A percentile compares a stretch with the other conserved stretches of the same genome.
phyloP scores from a whole-genome alignment of 805 yeast species.

The Barnettozyma botsteinii region DNA sequence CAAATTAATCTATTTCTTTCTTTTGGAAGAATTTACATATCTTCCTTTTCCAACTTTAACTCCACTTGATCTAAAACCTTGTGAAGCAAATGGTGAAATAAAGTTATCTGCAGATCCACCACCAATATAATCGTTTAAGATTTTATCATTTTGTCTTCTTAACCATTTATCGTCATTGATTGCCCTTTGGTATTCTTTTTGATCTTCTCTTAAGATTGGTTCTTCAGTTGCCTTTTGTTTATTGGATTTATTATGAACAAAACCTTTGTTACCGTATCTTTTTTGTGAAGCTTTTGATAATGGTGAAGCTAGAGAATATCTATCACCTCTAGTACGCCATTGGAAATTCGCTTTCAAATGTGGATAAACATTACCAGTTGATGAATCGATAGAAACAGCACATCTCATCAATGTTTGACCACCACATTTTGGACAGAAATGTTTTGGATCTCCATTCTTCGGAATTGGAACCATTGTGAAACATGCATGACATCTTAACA shows the following conservation, averaged over 20 bases:
- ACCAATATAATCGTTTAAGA: constrained; percentile 84
- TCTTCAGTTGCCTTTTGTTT: constrained; percentile 42
- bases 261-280: constrained; percentile 72
- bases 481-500: constrained; percentile 97
- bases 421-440: constrained; percentile 95
- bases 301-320: constrained; percentile 82
- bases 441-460: constrained; percentile 67
- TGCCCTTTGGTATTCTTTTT: constrained; percentile 86
- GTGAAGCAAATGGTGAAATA: constrained; percentile 78
- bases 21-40: constrained; percentile 62
- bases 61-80: constrained; percentile 56
- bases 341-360: constrained; percentile 87
- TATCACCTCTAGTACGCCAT: constrained; percentile 88
- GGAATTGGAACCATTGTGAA: constrained; percentile 77
- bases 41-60: constrained; percentile 85
- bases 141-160: constrained; percentile 77
- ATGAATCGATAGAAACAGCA: constrained; percentile 77
- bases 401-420: constrained; percentile 87
- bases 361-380: constrained; percentile 77
- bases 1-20: constrained; percentile 19
- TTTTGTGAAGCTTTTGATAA: constrained; percentile 69
- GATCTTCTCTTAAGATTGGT: constrained; percentile 81
- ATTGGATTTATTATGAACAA: constrained; percentile 62
- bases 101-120: constrained; percentile 89
- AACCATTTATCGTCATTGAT: constrained; percentile 85